phyloP scores from a whole-genome alignment of 768 basidiomycete species.

The Termitomyces bulborhizus region DNA sequence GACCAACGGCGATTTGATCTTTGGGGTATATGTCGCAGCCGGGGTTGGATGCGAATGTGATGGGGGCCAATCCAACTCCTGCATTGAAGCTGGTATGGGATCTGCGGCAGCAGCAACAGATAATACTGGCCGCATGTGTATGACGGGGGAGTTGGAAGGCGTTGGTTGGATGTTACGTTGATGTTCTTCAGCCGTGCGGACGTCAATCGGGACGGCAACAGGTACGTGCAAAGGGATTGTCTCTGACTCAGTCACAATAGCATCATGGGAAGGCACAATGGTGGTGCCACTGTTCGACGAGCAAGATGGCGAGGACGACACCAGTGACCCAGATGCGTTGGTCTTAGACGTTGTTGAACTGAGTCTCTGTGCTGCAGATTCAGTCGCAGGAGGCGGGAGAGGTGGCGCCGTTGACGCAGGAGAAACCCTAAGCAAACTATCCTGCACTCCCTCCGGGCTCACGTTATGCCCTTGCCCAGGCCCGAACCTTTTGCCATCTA shows the following conservation, averaged over 20 bases:
- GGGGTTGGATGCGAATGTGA: slow-evolving; percentile 7
- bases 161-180: slow-evolving; percentile 39
- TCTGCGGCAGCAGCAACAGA: slow-evolving; percentile 10
- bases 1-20: slow-evolving; percentile 23
- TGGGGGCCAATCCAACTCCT: not conserved
- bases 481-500: slow-evolving; percentile 29
- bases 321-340: slow-evolving; percentile 8
- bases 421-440: slow-evolving; percentile 16
- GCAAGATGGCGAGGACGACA: slow-evolving; percentile 19
- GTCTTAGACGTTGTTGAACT: slow-evolving; percentile 5
- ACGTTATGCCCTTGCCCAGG: slow-evolving; percentile 21
- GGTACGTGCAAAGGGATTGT: not conserved
- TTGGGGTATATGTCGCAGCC: slow-evolving; percentile 15
- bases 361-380: not conserved
- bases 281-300: slow-evolving; percentile 21
- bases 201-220: slow-evolving; percentile 6
- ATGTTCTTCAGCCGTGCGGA: slow-evolving; percentile 16
- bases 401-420: slow-evolving; percentile 7
- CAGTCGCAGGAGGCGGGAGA: not conserved
- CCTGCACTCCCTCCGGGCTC: slow-evolving; percentile 29
- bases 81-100: slow-evolving; percentile 1
- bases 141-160: slow-evolving; percentile 57
- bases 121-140: slow-evolving; percentile 22
- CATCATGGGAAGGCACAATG: slow-evolving; percentile 8
- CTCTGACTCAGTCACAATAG: not conserved